A percentile compares a stretch with the other conserved stretches of the same genome.
phyloP scores from a whole-genome alignment of 768 basidiomycete species.

The Phylloporus rhodoxanthus region DNA sequence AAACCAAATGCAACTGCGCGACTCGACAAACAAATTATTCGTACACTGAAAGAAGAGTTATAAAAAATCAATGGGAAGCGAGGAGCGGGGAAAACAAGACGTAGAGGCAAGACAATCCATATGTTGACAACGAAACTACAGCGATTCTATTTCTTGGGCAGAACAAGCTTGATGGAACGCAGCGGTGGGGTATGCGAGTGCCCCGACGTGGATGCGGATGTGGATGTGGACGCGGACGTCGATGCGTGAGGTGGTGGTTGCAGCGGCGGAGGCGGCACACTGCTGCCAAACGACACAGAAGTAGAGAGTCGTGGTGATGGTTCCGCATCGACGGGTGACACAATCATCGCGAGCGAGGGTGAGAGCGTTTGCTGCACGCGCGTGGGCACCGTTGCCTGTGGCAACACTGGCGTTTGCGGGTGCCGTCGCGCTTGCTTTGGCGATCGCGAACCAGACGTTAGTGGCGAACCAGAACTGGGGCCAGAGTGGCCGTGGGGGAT shows the following conservation, averaged over 20 bases:
- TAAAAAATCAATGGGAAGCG: background rate
- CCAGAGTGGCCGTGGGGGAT: constrained; percentile 6
- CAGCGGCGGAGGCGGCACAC: constrained; percentile 11
- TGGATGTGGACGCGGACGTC: background rate
- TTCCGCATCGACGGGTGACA: constrained; percentile 30
- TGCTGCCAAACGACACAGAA: constrained; percentile 17
- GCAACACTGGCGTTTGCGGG: constrained; percentile 30
- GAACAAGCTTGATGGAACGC: constrained; percentile 28
- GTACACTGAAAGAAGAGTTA: constrained; percentile 4
- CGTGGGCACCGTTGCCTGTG: constrained; percentile 19
- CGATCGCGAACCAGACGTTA: constrained; percentile 22
- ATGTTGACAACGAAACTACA: background rate
- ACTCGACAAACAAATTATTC: constrained; percentile 5
- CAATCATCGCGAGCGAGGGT: constrained; percentile 33
- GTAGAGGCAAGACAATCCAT: background rate
- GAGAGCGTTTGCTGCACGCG: constrained; percentile 33
- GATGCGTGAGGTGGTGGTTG: constrained; percentile 2
- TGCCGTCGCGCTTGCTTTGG: constrained; percentile 32
- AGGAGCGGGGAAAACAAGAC: background rate
- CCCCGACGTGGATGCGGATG: constrained; percentile 1
- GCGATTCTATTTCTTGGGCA: constrained; percentile 26
- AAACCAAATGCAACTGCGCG: background rate
- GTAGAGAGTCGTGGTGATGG: constrained; percentile 30
- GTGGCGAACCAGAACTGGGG: constrained; percentile 9
- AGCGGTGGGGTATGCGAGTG: constrained; percentile 27